These are phyloP conservation scores for Ricinus communis DNA, from an alignment of 345 rosid species.

Conservation along the genomic window DNA sequence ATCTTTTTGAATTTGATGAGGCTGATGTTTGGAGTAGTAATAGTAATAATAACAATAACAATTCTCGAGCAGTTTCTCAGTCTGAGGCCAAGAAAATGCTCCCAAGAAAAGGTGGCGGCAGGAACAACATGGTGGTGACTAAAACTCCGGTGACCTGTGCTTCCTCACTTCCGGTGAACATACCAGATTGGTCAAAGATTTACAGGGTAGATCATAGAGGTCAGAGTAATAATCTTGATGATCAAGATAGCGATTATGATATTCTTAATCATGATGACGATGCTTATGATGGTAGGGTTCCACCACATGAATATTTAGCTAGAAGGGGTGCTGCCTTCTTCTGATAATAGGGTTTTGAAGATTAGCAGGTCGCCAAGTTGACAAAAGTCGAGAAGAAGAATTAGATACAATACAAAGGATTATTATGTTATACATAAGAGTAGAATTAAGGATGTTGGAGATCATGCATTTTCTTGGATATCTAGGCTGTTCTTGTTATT, in stretches of 20 bases:
- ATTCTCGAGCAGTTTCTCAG: slow-evolving; percentile 15
- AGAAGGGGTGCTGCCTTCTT: slow-evolving; percentile 44
- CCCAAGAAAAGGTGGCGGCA: slow-evolving; percentile 35
- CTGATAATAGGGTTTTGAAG: slow-evolving; percentile 50
- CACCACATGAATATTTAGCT: slow-evolving; percentile 48
- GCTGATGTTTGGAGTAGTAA: slow-evolving; percentile 39
- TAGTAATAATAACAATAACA: not conserved
- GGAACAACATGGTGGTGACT: slow-evolving; percentile 13
- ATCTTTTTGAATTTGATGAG: slow-evolving; percentile 59
- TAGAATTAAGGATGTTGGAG: not conserved
- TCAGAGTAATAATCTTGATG: not conserved
- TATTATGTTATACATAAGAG: no score
- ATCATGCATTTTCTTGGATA: no score
- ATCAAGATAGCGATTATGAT: not conserved
- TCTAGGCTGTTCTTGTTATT: no score
- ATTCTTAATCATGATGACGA: slow-evolving; percentile 15
- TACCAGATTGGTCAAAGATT: slow-evolving; percentile 86
- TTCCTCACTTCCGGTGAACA: slow-evolving; percentile 64
- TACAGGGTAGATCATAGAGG: slow-evolving; percentile 36
- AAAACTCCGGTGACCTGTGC: slow-evolving; percentile 25
- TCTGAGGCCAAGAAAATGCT: slow-evolving; percentile 37
- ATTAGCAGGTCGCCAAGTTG: no score
- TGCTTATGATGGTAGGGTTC: slow-evolving; percentile 24
- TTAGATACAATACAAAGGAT: no score
- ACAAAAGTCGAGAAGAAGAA: no score